phyloP scores from a whole-genome alignment of 805 yeast species.

The Wickerhamiella dianesei region DNA sequence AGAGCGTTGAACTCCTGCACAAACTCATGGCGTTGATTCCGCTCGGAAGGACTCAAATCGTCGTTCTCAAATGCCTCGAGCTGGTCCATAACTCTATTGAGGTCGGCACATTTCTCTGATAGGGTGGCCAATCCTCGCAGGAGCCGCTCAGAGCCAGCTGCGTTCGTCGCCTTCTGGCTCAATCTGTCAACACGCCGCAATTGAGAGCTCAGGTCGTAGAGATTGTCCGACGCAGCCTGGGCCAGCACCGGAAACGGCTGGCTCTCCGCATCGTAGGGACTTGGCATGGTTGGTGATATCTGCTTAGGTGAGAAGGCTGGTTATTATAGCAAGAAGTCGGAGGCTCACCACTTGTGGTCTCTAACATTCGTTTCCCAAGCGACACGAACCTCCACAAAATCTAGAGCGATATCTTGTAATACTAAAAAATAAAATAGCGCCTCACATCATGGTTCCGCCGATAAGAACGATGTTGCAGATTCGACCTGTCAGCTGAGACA shows the following conservation, averaged over 20 bases:
- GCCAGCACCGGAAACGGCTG: constrained; percentile 11
- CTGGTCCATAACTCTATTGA: constrained; percentile 3
- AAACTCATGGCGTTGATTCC: constrained; percentile 9
- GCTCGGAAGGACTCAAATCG: constrained; percentile 2
- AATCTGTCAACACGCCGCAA: constrained; percentile 10
- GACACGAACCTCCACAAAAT: no score
- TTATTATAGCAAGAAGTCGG: no score
- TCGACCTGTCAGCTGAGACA: no score
- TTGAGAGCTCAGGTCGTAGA: constrained; percentile 17
- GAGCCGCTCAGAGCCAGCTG: constrained; percentile 5
- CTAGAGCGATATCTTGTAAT: no score
- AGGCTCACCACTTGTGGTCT: no score
- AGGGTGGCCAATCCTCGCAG: constrained; percentile 7
- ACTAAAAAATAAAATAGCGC: no score
- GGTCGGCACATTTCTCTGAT: constrained; percentile 8
- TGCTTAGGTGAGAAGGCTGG: no score
- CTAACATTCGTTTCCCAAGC: no score
- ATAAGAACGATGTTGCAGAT: no score
- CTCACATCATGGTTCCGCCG: no score
- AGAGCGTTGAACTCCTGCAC: constrained; percentile 7
- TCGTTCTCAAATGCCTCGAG: constrained; percentile 6
- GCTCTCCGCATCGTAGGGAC: constrained; percentile 11
- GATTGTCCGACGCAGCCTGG: constrained; percentile 12
- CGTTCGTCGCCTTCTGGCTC: constrained; percentile 3
- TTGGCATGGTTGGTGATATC: not conserved